Evolutionary conservation across 2,329 filamentous ascomycete genomes (phyloP), one percentile per base, ranked within the genome.

Genomic region (Aspergillus pseudoterreus): DNA sequence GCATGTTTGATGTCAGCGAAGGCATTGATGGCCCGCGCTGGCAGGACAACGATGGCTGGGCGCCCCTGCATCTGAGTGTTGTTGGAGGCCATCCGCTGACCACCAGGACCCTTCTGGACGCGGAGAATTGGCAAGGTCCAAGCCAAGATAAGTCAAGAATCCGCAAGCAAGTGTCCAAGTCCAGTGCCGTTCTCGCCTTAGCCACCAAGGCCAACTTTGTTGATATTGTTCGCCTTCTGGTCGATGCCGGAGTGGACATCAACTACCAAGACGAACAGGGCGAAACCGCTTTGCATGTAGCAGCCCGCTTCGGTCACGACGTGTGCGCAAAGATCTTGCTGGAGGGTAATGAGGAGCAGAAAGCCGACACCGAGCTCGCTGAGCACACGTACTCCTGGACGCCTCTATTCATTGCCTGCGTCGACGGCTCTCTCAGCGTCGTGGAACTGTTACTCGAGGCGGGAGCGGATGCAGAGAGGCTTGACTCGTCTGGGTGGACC

Each of bases 321-420:
- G 82, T 91, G 55, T 97, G 92, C 66, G 90, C 89, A 12, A 82
- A 79, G 52, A 84, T 90, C 19, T 76, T 99, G 19, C 70, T 97
- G 2, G 78, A 85, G 14, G 89, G 88, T 2, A 86, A 82, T 0
- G 72, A 78, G 5, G 77, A 82, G 41, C 88, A 94, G 60, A 90
- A 86, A 63, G 85, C 86, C 0, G 75, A 96, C 55, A 75, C 91
- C 0, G 87, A 96, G 61, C 74, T 95, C 33, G 74, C 81, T 0
- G 94, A 99, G 66, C 88, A 87, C 49, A 87, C 87, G 0, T 97
- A 95, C 65, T 84, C 87, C 3, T 99, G 94, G 92, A 96, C 94
- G 1, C 90, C 94, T n/a, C 77, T 99, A 11, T 94, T 96, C 65
- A 87, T 96, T 57, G 90, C 92, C 9, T 89, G 88, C 49, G 92